phyloP scores from a whole-genome alignment of 164 flowering plant genomes.

The Magnolia kwangsiensis region DNA sequence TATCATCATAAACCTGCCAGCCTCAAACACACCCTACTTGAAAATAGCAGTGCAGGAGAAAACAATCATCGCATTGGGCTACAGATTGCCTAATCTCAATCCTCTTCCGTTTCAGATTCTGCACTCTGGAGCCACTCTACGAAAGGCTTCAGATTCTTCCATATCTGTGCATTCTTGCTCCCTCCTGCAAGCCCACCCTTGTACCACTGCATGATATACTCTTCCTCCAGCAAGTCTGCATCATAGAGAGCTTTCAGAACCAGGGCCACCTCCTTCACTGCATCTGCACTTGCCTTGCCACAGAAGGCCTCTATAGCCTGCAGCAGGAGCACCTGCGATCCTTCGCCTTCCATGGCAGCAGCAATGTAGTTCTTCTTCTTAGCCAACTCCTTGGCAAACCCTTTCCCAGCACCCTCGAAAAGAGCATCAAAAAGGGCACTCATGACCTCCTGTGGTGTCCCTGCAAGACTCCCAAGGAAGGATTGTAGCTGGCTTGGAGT shows the following conservation, averaged over 20 bases:
- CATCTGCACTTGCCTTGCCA: conserved; percentile 31
- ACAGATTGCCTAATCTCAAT: neutral
- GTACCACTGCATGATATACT: conserved; percentile 51
- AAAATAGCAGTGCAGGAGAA: too few species aligned
- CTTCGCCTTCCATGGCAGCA: conserved; percentile 41
- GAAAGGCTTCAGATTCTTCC: conserved; percentile 67
- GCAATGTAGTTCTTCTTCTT: conserved; percentile 44
- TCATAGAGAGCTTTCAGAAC: conserved; percentile 64
- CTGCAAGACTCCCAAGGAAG: conserved; percentile 33
- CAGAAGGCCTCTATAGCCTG: conserved; percentile 48
- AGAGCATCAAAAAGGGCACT: conserved; percentile 49
- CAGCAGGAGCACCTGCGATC: conserved; percentile 40
- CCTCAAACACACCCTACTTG: too few species aligned
- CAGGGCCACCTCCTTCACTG: conserved; percentile 56
- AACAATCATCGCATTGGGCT: too few species aligned
- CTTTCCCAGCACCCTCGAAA: conserved; percentile 52
- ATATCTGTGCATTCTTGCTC: conserved; percentile 37
- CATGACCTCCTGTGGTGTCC: conserved; percentile 35
- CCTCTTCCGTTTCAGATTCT: conserved; percentile 64
- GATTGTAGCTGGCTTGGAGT: conserved; percentile 37
- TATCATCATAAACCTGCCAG: too few species aligned
- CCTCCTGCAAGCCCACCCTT: conserved; percentile 37
- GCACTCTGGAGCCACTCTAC: conserved; percentile 78
- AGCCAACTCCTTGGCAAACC: conserved; percentile 53
- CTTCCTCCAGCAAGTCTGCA: conserved; percentile 62